Conservation (phyloP, 768 basidiomycete species). For the Mrakia hoshinonis region DNA sequence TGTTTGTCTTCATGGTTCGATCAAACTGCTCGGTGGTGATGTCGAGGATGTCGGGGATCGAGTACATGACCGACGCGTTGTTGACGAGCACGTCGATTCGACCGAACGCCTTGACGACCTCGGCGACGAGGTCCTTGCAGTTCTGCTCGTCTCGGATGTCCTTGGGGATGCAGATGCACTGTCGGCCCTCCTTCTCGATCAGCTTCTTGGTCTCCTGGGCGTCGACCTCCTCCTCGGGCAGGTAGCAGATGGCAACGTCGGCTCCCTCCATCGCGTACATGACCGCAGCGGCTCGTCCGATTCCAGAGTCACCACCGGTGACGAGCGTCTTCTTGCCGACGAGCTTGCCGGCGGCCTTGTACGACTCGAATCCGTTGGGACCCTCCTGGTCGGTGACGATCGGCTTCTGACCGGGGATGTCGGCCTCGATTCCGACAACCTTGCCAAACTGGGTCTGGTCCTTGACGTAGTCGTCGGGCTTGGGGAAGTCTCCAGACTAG, state of each 20-base stretch:
- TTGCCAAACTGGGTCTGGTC: constrained; percentile 9
- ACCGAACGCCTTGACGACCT: constrained; percentile 34
- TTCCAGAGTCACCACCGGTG: constrained; percentile 48
- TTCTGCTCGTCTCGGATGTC: constrained; percentile 40
- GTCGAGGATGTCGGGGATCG: constrained; percentile 11
- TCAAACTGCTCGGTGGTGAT: constrained; percentile 29
- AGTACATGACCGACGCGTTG: constrained; percentile 27
- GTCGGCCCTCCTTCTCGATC: constrained; percentile 20
- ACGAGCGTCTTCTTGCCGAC: constrained; percentile 48
- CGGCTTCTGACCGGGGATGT: constrained; percentile 37
- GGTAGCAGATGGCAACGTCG: constrained; percentile 33
- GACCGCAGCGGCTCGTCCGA: constrained; percentile 46
- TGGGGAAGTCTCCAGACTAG: constrained; percentile 2
- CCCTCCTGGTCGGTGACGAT: constrained; percentile 38
- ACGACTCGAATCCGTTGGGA: constrained; percentile 37
- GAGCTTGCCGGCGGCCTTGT: constrained; percentile 46
- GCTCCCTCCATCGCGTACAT: constrained; percentile 44
- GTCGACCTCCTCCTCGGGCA: constrained; percentile 29
- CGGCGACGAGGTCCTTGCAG: constrained; percentile 38
- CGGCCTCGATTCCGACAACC: constrained; percentile 31
- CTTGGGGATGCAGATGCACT: constrained; percentile 38
- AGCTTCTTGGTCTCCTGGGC: constrained; percentile 23
- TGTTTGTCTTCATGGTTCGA: constrained; percentile 24
- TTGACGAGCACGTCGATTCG: constrained; percentile 11
- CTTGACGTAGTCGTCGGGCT: constrained; percentile 21